phyloP scores from a whole-genome alignment of 306 rosid genomes.

The Cicer bijugum region DNA sequence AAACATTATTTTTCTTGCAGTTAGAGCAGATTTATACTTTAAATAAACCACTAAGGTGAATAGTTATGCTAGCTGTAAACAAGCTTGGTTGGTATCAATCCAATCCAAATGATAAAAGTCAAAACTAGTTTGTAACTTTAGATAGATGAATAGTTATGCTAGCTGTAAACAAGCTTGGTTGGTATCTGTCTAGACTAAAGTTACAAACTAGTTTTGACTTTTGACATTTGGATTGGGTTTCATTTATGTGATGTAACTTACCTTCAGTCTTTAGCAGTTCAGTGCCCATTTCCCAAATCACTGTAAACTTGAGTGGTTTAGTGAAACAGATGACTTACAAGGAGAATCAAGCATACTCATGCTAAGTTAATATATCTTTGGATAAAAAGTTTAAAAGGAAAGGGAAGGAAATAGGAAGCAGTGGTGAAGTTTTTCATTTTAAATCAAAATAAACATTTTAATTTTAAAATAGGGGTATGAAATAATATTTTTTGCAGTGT shows the following conservation, averaged over 20 bases:
- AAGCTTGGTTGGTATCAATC: conserved; percentile 11
- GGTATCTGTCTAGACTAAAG: not conserved
- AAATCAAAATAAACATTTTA: too few relatives aligned
- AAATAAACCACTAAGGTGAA: not conserved
- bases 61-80: not conserved
- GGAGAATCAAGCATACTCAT: not conserved
- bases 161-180: not conserved
- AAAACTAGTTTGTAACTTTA: too few relatives aligned
- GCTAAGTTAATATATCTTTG: not conserved
- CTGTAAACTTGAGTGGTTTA: not conserved
- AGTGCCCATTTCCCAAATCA: not conserved
- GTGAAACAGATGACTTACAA: not conserved
- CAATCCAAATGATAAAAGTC: too few relatives aligned
- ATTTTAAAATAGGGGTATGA: too few relatives aligned
- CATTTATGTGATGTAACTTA: not conserved
- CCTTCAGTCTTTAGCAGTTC: not conserved
- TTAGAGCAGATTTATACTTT: conserved; percentile 6
- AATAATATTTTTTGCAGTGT: too few relatives aligned
- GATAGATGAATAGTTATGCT: conserved; percentile 7
- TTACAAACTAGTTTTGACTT: not conserved
- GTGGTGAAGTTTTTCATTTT: too few relatives aligned
- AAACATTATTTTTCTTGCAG: not conserved
- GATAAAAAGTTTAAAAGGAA: not conserved
- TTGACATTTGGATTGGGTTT: conserved; percentile 20
- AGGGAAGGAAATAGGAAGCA: not conserved